A percentile compares a stretch with the other conserved stretches of the same genome.
Evolutionary conservation across 164 flowering plant species (phyloP).

Genomic region (Umbellularia californica): DNA sequence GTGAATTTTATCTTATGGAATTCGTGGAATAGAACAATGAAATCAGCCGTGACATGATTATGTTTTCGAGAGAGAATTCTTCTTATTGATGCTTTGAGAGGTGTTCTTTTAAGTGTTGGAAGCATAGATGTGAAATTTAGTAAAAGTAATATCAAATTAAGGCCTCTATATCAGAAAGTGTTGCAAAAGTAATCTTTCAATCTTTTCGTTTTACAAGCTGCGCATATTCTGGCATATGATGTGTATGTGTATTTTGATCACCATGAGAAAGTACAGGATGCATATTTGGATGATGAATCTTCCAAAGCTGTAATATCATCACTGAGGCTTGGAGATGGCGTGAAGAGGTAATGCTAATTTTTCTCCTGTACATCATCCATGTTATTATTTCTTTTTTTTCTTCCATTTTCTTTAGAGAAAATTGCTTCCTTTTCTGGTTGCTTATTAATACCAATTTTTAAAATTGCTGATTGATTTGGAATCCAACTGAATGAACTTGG

Average conservation of each 20-base stretch:
- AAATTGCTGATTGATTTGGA: not conserved
- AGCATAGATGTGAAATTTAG: no score
- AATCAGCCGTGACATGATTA: no score
- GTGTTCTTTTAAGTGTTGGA: no score
- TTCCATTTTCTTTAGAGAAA: not conserved
- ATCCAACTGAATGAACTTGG: not conserved
- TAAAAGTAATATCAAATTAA: no score
- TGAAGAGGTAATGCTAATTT: slow-evolving; percentile 58
- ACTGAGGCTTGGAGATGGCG: slow-evolving; percentile 87
- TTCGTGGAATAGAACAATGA: no score
- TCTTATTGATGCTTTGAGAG: no score
- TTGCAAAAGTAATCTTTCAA: not conserved
- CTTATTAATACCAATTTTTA: not conserved
- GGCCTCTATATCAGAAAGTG: not conserved
- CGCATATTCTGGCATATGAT: not conserved
- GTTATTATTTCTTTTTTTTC: not conserved
- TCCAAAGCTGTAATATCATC: slow-evolving; percentile 97
- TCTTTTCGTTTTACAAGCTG: not conserved
- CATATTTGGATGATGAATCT: slow-evolving; percentile 92
- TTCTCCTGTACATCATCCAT: not conserved
- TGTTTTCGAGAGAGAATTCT: no score
- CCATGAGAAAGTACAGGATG: slow-evolving; percentile 54
- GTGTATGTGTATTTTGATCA: not conserved
- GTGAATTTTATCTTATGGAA: no score
- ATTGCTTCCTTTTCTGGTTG: not conserved